A percentile compares a stretch with the other conserved stretches of the same genome.
These are phyloP conservation scores for Sideroxylon spinosum DNA, from an alignment of 179 eudicot species.

Conservation along the genomic window DNA sequence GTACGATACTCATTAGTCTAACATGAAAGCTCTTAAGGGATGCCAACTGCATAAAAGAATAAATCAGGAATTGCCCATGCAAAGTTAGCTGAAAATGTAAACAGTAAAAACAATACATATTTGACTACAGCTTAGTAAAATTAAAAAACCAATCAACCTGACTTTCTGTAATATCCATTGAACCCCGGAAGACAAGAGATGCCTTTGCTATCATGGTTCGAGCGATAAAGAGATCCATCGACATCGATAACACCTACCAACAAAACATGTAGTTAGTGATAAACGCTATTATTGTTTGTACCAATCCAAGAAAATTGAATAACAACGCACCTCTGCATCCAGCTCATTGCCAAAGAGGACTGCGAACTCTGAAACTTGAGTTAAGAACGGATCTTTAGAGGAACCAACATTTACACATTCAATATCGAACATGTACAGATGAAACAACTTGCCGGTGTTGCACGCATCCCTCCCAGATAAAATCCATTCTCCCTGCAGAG, in stretches of 20 bases:
- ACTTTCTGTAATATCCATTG: conserved; percentile 61
- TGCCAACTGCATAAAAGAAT: conserved; percentile 53
- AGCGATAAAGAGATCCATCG: conserved; percentile 95
- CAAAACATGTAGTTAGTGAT: conserved; percentile 10
- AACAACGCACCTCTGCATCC: conserved; percentile 89
- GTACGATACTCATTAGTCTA: conserved; percentile 93
- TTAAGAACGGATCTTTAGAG: conserved; percentile 73
- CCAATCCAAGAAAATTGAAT: conserved; percentile 6
- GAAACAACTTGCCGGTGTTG: conserved; percentile 45
- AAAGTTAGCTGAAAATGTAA: background rate
- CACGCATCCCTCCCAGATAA: conserved; percentile 63
- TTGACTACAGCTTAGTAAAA: background rate
- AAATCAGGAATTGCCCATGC: conserved; percentile 6
- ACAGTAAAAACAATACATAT: background rate
- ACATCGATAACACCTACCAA: conserved; percentile 91
- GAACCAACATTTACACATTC: conserved; percentile 72
- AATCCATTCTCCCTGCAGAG: conserved; percentile 90
- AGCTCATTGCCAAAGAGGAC: conserved; percentile 89
- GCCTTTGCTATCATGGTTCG: conserved; percentile 88
- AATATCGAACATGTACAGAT: conserved; percentile 70
- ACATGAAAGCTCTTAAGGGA: conserved; percentile 94
- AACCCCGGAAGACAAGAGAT: conserved; percentile 69
- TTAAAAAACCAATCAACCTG: conserved; percentile 46
- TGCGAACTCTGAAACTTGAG: conserved; percentile 84
- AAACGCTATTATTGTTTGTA: conserved; percentile 3